Evolutionary conservation across 2,329 filamentous ascomycete species (phyloP).

Genomic region (Aspergillus quadrilineatus): DNA sequence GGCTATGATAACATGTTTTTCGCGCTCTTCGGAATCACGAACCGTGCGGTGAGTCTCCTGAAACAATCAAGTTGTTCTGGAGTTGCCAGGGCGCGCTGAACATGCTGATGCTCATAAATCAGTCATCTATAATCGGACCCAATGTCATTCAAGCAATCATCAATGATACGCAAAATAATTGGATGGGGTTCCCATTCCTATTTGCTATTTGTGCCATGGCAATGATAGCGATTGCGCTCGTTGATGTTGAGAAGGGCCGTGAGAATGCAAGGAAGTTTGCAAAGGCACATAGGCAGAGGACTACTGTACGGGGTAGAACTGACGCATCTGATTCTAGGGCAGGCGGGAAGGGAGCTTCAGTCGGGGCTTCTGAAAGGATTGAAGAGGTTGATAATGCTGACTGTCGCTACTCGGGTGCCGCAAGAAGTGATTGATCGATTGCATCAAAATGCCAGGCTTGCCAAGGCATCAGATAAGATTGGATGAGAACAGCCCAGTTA

Average conservation of each 20-base stretch:
- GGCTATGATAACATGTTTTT: constrained; percentile 49
- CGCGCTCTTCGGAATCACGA: constrained; percentile 46
- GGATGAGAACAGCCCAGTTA: neutral
- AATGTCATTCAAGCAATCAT: constrained; percentile 48
- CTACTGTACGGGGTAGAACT: constrained; percentile 12
- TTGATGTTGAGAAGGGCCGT: constrained; percentile 44
- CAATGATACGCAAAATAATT: constrained; percentile 43
- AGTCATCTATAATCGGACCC: constrained; percentile 47
- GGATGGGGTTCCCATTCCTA: constrained; percentile 47
- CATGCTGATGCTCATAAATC: neutral
- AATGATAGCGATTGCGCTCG: constrained; percentile 41
- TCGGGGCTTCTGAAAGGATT: neutral
- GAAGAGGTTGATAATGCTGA: neutral
- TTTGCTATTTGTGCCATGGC: constrained; percentile 40
- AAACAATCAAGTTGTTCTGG: neutral
- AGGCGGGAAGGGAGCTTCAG: neutral
- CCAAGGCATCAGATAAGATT: constrained; percentile 17
- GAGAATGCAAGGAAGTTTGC: constrained; percentile 40
- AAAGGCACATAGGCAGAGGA: constrained; percentile 32
- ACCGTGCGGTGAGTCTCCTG: constrained; percentile 39
- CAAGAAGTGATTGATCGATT: too few species aligned
- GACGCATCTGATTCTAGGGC: neutral
- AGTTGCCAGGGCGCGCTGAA: too few species aligned
- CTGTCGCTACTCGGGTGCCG: neutral
- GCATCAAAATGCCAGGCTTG: neutral